These are phyloP conservation scores for Eucalyptus regnans DNA, from an alignment of 345 rosid species.

Conservation along the genomic window DNA sequence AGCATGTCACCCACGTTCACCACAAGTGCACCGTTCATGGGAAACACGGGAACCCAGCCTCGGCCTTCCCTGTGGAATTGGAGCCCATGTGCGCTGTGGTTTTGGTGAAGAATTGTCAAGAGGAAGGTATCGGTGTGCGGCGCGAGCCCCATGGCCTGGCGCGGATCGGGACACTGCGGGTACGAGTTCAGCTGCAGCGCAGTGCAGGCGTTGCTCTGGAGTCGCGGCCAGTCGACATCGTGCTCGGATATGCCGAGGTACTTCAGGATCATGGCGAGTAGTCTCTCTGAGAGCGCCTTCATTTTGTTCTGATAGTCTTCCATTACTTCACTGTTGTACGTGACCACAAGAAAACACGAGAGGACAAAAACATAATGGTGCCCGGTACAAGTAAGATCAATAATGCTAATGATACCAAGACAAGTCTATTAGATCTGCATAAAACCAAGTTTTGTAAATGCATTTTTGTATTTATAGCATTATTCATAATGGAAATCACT, in stretches of 20 bases:
- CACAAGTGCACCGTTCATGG: constrained; percentile 45
- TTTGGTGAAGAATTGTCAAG: constrained; percentile 62
- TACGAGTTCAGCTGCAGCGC: constrained; percentile 74
- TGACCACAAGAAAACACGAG: neutral
- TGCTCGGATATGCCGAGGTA: constrained; percentile 23
- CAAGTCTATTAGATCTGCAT: neutral
- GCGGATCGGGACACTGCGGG: constrained; percentile 72
- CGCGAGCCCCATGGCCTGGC: constrained; percentile 64
- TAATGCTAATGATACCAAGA: neutral
- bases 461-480: neutral
- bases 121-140: constrained; percentile 81
- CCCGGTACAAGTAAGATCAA: neutral
- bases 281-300: constrained; percentile 36
- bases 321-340: constrained; percentile 33
- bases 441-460: neutral
- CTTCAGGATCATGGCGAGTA: constrained; percentile 30
- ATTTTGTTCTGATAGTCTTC: constrained; percentile 62
- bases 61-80: constrained; percentile 39
- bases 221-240: constrained; percentile 10
- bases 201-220: neutral
- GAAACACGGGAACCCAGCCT: constrained; percentile 61
- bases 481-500: neutral
- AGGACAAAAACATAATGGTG: neutral
- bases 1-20: constrained; percentile 78
- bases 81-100: constrained; percentile 26